Percentiles rank a stretch among this genome's conserved stretches.
These are phyloP conservation scores for Scheffersomyces segobiensis DNA, from an alignment of 1,139 yeast genomes.

Conservation along the genomic window DNA sequence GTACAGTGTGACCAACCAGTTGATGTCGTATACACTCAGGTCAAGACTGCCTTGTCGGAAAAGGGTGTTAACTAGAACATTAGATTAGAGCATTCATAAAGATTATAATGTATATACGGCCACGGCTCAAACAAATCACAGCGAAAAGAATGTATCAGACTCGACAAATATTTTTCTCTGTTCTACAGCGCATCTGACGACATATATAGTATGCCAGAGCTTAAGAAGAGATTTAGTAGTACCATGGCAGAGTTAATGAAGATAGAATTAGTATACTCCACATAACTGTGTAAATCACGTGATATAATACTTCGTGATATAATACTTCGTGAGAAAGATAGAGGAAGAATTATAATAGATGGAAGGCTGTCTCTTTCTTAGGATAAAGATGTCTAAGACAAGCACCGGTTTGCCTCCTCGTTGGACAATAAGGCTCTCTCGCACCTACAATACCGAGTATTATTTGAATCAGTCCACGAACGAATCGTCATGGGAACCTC, in stretches of 20 bases:
- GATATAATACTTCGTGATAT: too few species aligned
- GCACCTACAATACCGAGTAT: conserved; percentile 80
- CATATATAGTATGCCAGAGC: too few species aligned
- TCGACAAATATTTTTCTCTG: neutral
- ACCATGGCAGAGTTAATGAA: too few species aligned
- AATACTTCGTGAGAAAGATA: too few species aligned
- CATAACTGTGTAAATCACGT: too few species aligned
- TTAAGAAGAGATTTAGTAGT: too few species aligned
- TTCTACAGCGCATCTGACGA: too few species aligned
- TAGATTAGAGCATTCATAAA: neutral
- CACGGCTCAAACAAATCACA: neutral
- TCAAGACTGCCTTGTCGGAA: conserved; percentile 54
- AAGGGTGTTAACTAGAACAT: neutral
- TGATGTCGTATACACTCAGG: conserved; percentile 74
- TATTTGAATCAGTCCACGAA: conserved; percentile 65
- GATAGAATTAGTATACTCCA: too few species aligned
- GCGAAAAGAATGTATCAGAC: neutral
- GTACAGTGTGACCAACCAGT: conserved; percentile 79
- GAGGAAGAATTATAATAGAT: too few species aligned
- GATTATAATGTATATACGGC: neutral
- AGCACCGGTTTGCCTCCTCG: conserved; percentile 74
- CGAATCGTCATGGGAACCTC: conserved; percentile 87
- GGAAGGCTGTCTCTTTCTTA: neutral
- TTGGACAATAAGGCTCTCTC: conserved; percentile 77
- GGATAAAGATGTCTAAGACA: neutral